A percentile compares a stretch with the other conserved stretches of the same genome.
These are phyloP conservation scores for Lactifluus hygrophoroides DNA, from an alignment of 768 basidiomycete genomes.

Conservation along the genomic window DNA sequence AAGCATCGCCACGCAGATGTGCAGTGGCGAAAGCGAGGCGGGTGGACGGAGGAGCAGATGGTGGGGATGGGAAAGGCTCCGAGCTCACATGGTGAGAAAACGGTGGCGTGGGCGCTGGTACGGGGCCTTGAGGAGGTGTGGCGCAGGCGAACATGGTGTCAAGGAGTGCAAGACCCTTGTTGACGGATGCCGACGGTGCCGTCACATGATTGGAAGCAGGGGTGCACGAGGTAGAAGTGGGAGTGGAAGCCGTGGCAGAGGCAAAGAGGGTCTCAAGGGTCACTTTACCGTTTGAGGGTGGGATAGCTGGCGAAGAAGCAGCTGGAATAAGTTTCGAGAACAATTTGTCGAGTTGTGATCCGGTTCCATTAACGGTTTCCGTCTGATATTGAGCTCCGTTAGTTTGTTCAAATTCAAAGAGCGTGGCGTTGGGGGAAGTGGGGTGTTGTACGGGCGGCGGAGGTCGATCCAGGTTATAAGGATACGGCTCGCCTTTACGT, in stretches of 20 bases:
- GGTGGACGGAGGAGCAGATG: conserved; percentile 19
- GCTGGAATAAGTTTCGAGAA: conserved; percentile 34
- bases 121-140: conserved; percentile 21
- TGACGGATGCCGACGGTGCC: conserved; percentile 24
- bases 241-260: conserved; percentile 11
- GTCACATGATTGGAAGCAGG: conserved; percentile 10
- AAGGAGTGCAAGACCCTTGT: conserved; percentile 48
- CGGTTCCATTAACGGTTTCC: conserved; percentile 16
- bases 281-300: conserved; percentile 25
- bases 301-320: conserved; percentile 23
- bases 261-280: conserved; percentile 44
- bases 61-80: conserved; percentile 18
- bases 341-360: conserved; percentile 37
- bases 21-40: conserved; percentile 21
- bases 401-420: background rate
- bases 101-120: conserved; percentile 15
- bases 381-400: background rate
- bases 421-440: conserved; percentile 22
- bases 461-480: conserved; percentile 60
- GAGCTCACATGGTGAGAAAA: conserved; percentile 13
- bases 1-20: conserved; percentile 14
- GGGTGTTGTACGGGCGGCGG: conserved; percentile 45
- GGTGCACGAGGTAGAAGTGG: conserved; percentile 17
- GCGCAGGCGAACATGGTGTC: conserved; percentile 73
- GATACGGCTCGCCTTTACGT: conserved; percentile 61